A percentile compares a stretch with the other conserved stretches of the same genome.
Evolutionary conservation across 345 rosid genomes (phyloP).

Genomic region (Excoecaria cochinchinensis): DNA sequence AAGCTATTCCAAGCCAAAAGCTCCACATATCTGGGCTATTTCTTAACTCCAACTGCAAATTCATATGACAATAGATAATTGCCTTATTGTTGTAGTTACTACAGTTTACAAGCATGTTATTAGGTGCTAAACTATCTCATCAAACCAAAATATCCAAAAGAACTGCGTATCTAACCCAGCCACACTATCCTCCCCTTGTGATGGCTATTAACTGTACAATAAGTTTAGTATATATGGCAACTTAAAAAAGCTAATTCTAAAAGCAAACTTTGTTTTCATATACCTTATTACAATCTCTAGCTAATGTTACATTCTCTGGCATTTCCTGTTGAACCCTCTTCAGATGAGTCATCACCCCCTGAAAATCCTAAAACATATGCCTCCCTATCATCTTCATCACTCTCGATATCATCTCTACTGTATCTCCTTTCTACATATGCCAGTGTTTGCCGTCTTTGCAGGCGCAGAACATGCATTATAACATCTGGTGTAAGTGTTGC

Average conservation of each 20-base stretch:
- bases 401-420: conserved; percentile 34
- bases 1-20: not conserved
- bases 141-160: not conserved
- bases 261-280: not conserved
- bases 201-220: not conserved
- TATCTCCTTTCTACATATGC: conserved; percentile 52
- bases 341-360: conserved; percentile 25
- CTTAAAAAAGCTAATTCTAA: not conserved
- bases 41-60: not conserved
- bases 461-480: conserved; percentile 58
- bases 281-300: conserved; percentile 19
- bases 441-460: conserved; percentile 60
- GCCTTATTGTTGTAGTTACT: not conserved
- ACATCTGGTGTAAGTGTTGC: conserved; percentile 57
- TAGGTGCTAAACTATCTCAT: not conserved
- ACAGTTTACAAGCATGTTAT: not conserved
- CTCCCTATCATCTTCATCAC: conserved; percentile 42
- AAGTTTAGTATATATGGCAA: not conserved
- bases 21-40: too few relatives aligned
- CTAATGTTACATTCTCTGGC: conserved; percentile 31
- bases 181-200: not conserved
- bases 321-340: conserved; percentile 23
- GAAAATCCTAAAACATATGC: conserved; percentile 27
- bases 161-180: not conserved
- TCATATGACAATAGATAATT: not conserved